A percentile compares a stretch with the other conserved stretches of the same genome.
These are phyloP conservation scores for Oryza coarctata DNA, from an alignment of 176 grass and related monocot species.

Conservation along the genomic window DNA sequence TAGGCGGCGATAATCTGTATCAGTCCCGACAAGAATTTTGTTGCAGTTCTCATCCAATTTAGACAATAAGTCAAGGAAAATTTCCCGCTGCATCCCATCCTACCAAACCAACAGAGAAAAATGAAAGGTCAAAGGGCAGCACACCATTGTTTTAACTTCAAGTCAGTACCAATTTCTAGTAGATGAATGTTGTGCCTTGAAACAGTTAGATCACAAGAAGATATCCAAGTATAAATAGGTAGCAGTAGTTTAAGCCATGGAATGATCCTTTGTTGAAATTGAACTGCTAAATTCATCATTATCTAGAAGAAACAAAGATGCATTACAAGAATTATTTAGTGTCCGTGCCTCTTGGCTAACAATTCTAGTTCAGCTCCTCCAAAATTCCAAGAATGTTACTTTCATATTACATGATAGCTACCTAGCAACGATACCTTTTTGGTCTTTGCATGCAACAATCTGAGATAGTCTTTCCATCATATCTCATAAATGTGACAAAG, in stretches of 20 bases:
- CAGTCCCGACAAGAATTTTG: slow-evolving; percentile 65
- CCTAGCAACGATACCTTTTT: not conserved
- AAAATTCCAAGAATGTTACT: not conserved
- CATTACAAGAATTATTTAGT: not conserved
- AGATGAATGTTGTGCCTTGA: not conserved
- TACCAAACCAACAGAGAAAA: slow-evolving; percentile 33
- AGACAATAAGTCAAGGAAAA: slow-evolving; percentile 76
- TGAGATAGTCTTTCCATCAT: not conserved
- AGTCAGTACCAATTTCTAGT: slow-evolving; percentile 7
- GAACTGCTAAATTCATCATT: not conserved
- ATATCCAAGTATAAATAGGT: not conserved
- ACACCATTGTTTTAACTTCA: slow-evolving; percentile 14
- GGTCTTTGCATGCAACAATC: too few species aligned
- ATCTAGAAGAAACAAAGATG: not conserved
- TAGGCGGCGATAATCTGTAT: slow-evolving; percentile 83
- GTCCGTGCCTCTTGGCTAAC: not conserved
- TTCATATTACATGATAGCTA: not conserved
- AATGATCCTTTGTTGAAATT: not conserved
- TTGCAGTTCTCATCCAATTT: slow-evolving; percentile 79
- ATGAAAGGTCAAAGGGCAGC: slow-evolving; percentile 18
- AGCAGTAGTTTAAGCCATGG: not conserved
- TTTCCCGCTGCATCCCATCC: slow-evolving; percentile 93
- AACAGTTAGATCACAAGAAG: not conserved
- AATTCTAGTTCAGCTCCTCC: not conserved
- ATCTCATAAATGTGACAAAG: not conserved